Evolutionary conservation across 768 basidiomycete genomes (phyloP).

Genomic region (Fibroporia radiculosa): DNA sequence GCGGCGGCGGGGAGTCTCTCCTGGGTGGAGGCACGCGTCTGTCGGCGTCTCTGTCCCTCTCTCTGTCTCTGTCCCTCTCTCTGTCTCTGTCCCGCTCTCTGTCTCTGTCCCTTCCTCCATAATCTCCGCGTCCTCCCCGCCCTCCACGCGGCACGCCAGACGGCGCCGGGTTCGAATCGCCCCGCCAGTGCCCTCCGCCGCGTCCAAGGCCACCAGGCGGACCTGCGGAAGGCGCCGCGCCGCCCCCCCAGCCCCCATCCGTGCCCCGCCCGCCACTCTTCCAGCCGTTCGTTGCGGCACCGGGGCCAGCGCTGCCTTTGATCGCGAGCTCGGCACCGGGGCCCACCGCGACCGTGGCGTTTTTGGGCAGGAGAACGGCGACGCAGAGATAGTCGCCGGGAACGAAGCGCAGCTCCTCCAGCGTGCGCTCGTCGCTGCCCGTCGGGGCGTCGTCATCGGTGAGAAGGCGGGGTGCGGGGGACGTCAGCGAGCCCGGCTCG

Average conservation of each 20-base stretch:
- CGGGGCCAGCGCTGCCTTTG: slow-evolving; percentile 40
- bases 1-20: slow-evolving; percentile 40
- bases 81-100: slow-evolving; percentile 27
- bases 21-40: slow-evolving; percentile 34
- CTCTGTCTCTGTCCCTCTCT: too few species aligned
- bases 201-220: slow-evolving; percentile 42
- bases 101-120: slow-evolving; percentile 16
- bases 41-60: slow-evolving; percentile 29
- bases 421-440: slow-evolving; percentile 44
- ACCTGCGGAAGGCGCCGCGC: slow-evolving; percentile 25
- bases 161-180: slow-evolving; percentile 48
- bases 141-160: slow-evolving; percentile 34
- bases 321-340: slow-evolving; percentile 42
- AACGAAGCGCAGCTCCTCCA: slow-evolving; percentile 73
- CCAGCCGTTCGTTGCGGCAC: slow-evolving; percentile 26
- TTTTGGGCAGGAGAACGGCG: slow-evolving; percentile 70
- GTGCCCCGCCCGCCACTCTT: slow-evolving; percentile 27
- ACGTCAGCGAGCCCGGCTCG: slow-evolving; percentile 58
- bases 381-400: slow-evolving; percentile 77
- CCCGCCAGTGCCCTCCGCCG: slow-evolving; percentile 63
- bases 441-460: slow-evolving; percentile 34
- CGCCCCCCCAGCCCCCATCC: slow-evolving; percentile 44
- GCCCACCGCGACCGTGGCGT: slow-evolving; percentile 32
- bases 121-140: slow-evolving; percentile 34
- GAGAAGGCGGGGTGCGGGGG: slow-evolving; percentile 51